phyloP scores from a whole-genome alignment of 1,284 basidiomycete species.

The Heterobasidion annosum region DNA sequence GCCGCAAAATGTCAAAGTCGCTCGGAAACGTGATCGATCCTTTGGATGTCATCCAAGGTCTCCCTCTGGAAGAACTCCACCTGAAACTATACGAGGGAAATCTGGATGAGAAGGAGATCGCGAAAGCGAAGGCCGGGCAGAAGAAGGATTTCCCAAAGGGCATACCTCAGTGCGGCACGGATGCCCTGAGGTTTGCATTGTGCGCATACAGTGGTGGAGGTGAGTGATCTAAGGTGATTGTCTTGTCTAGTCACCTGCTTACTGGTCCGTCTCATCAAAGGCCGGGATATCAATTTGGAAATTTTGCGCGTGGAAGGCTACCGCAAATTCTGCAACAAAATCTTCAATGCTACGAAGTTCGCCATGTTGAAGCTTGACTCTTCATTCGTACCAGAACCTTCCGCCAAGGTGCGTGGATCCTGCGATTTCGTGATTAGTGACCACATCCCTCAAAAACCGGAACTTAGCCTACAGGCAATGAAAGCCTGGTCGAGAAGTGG shows the following conservation, averaged over 20 bases:
- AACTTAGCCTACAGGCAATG: constrained; percentile 73
- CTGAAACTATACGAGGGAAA: constrained; percentile 88
- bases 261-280: constrained; percentile 23
- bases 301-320: constrained; percentile 98
- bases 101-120: constrained; percentile 89
- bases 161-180: constrained; percentile 97
- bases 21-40: constrained; percentile 99
- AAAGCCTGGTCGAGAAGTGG: constrained; percentile 93
- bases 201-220: constrained; percentile 92
- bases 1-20: constrained; percentile 98
- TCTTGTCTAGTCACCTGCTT: not conserved
- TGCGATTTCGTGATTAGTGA: not conserved
- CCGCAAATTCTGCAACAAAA: constrained; percentile 99
- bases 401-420: constrained; percentile 45
- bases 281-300: constrained; percentile 93
- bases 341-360: constrained; percentile 99
- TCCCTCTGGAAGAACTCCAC: constrained; percentile 79
- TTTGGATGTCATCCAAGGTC: constrained; percentile 89
- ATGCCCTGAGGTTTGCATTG: constrained; percentile 91
- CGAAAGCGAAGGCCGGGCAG: constrained; percentile 89
- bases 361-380: constrained; percentile 92
- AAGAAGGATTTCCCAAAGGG: constrained; percentile 99
- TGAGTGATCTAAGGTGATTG: constrained; percentile 14
- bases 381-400: constrained; percentile 67
- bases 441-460: not conserved